phyloP scores from a whole-genome alignment of 495 filamentous ascomycete species.

The Lasiosphaeria hispida region DNA sequence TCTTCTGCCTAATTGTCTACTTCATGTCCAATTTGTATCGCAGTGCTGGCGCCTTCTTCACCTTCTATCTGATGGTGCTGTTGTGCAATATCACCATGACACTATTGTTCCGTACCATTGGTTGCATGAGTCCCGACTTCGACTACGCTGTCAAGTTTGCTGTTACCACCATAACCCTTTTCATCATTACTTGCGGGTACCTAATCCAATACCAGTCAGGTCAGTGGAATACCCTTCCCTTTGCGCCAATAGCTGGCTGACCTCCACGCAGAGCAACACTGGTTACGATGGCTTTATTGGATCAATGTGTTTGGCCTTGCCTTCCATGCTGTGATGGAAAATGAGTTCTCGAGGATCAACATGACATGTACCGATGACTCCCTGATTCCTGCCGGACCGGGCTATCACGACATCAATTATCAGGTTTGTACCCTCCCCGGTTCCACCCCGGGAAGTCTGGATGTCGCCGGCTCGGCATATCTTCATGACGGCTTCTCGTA shows the following conservation, averaged over 20 bases:
- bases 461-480: conserved; percentile 61
- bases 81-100: conserved; percentile 75
- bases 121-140: conserved; percentile 77
- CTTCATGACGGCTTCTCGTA: conserved; percentile 64
- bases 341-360: conserved; percentile 67
- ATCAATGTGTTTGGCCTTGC: conserved; percentile 73
- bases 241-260: background rate
- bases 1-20: conserved; percentile 76
- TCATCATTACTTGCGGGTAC: conserved; percentile 77
- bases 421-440: conserved; percentile 75
- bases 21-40: conserved; percentile 70
- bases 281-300: conserved; percentile 80
- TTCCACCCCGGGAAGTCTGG: conserved; percentile 57
- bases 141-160: conserved; percentile 84
- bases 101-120: conserved; percentile 74
- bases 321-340: conserved; percentile 76
- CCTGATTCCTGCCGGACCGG: conserved; percentile 62
- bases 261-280: conserved; percentile 53
- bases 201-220: conserved; percentile 65
- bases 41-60: conserved; percentile 74
- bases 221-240: background rate
- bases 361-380: conserved; percentile 63
- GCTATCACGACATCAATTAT: conserved; percentile 63
- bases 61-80: conserved; percentile 68
- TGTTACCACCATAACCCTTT: conserved; percentile 70